phyloP scores from a whole-genome alignment of 257 asterid genomes.

The Nicotiana otophora region DNA sequence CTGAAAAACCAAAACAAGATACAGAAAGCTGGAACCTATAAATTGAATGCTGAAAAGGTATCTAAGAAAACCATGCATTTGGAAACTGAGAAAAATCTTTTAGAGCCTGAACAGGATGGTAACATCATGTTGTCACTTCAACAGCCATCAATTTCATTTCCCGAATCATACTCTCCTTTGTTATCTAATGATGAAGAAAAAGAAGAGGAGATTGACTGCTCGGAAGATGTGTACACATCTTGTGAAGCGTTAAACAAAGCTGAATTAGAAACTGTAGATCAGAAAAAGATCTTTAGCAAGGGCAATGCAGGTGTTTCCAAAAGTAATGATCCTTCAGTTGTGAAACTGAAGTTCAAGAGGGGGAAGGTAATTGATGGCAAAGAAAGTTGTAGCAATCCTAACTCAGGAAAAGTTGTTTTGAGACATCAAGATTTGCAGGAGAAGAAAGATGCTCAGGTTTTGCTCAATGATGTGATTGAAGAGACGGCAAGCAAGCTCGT shows the following conservation, averaged over 20 bases:
- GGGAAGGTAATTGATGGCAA: background rate
- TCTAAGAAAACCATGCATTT: conserved; percentile 4
- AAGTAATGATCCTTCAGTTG: background rate
- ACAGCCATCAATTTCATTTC: background rate
- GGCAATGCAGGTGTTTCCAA: background rate
- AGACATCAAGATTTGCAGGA: conserved; percentile 36
- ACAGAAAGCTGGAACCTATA: conserved; percentile 14
- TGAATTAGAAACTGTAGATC: background rate
- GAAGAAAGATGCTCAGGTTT: conserved; percentile 33
- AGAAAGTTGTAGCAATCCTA: background rate
- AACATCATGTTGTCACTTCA: background rate
- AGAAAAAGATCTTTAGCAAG: background rate
- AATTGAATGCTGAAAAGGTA: conserved; percentile 17
- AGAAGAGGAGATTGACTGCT: background rate
- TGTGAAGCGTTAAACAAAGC: background rate
- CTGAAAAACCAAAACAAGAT: conserved; percentile 22
- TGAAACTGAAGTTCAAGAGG: background rate
- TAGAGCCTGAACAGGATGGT: background rate
- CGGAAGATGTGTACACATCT: too few relatives aligned
- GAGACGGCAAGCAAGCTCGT: conserved; percentile 41
- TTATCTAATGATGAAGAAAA: background rate
- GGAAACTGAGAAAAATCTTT: conserved; percentile 1
- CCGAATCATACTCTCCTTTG: background rate
- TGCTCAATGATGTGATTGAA: conserved; percentile 18
- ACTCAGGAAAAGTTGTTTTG: conserved; percentile 21